Evolutionary conservation across 768 basidiomycete species (phyloP), one percentile per base, ranked within the genome.

Genomic region (Hortiboletus flavorubellus): DNA sequence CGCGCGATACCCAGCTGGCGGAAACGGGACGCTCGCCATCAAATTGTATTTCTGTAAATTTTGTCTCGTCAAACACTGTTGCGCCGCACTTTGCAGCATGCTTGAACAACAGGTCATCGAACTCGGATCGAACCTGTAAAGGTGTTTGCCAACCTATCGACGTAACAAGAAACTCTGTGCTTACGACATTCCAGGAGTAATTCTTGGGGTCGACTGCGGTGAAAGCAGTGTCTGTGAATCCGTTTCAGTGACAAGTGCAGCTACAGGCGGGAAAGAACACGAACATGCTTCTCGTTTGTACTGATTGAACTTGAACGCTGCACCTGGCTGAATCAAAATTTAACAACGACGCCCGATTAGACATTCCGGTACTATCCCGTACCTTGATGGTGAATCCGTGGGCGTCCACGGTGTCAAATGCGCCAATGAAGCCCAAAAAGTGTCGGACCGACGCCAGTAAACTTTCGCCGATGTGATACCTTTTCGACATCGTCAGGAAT

Each of bases 391-490:
- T 18, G 30, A 61, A 61, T 26, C 52, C 54, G 18, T 61, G 37
- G 34, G 38, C 39, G 12, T 41, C 42, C 16, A 61, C 42, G 5
- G 15, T 16, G 5, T 56, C 54, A 15, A 60, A 59, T 5, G 59
- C 59, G 1, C 21, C 60, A 2, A 60, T 43, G 10, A 61, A 60
- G 23, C 18, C 46, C 41, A 56, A 41, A 35, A 60, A 61, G 12
- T 46, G 49, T 3, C 52, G 54, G 1, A 39, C 54, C 2, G 59
- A 61, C 5, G 58, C 34, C 8, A 61, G 41, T 9, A 60, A 11
- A 16, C 54, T 60, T 44, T 61, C 60, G 23, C 60, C 58, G 1
- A 61, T 60, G 51, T 60, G 60, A 39, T 60, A 61, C 21, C 60
- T 56, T 40, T 47, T 33, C 23, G n/a, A 34, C 2, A 8, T 18